Conservation (phyloP, 305 asterid genomes). For the Fraxinus baroniana region DNA sequence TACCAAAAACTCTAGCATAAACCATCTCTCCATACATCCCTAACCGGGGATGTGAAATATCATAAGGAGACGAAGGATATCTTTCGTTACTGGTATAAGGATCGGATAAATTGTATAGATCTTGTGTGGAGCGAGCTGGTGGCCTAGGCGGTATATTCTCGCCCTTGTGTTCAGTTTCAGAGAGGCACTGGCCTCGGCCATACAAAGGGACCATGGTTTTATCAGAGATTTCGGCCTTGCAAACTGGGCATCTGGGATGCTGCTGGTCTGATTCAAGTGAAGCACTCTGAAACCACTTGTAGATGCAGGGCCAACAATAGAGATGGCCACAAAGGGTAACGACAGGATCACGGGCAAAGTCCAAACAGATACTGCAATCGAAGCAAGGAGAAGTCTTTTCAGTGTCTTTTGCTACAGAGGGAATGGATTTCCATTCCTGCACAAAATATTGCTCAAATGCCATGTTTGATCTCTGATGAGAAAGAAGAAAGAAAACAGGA, state of each 20-base stretch:
- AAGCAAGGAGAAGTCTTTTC: constrained; percentile 55
- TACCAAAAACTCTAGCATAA: constrained; percentile 66
- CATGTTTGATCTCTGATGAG: constrained; percentile 32
- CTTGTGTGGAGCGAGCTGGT: constrained; percentile 36
- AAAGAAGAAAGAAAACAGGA: not conserved
- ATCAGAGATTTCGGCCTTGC: constrained; percentile 55
- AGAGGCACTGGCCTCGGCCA: constrained; percentile 42
- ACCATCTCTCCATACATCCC: constrained; percentile 86
- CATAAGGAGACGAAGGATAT: constrained; percentile 15
- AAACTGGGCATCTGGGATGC: constrained; percentile 50
- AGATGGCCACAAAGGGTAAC: constrained; percentile 86
- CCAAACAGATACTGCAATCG: constrained; percentile 86
- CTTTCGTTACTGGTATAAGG: constrained; percentile 10
- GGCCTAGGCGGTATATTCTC: constrained; percentile 41
- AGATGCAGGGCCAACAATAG: constrained; percentile 91
- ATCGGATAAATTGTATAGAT: constrained; percentile 16
- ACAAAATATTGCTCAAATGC: constrained; percentile 44
- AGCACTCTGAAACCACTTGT: constrained; percentile 48
- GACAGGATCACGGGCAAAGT: constrained; percentile 71
- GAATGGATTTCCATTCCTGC: constrained; percentile 45
- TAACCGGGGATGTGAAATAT: constrained; percentile 31
- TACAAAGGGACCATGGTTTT: constrained; percentile 58
- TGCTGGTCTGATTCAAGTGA: constrained; percentile 32
- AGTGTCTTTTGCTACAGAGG: constrained; percentile 33
- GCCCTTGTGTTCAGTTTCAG: not conserved